phyloP scores from a whole-genome alignment of 1,139 yeast genomes.

The Wickerhamomyces sp. region DNA sequence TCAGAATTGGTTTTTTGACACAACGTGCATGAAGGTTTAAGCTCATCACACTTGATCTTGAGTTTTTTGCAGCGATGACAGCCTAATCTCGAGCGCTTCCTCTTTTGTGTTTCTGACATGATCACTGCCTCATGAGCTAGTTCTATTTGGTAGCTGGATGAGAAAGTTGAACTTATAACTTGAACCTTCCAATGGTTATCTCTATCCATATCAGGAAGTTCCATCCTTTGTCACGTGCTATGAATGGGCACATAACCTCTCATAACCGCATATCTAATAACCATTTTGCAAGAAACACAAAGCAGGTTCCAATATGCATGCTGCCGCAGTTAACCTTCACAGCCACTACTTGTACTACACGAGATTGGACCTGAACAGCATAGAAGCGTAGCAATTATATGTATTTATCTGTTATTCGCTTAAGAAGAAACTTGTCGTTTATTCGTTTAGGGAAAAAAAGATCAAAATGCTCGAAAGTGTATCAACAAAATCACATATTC shows the following conservation, averaged over 20 bases:
- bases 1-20: conserved; percentile 44
- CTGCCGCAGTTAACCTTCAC: too few species aligned
- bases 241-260: neutral
- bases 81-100: conserved; percentile 41
- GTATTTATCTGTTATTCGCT: too few species aligned
- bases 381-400: too few species aligned
- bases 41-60: conserved; percentile 73
- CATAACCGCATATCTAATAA: neutral
- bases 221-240: neutral
- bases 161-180: too few species aligned
- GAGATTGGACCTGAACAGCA: too few species aligned
- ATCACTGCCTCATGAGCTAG: neutral
- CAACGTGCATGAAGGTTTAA: conserved; percentile 57
- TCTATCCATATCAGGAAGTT: neutral
- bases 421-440: too few species aligned
- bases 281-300: neutral
- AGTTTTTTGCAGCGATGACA: conserved; percentile 67
- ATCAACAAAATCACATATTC: neutral
- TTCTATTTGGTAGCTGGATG: neutral
- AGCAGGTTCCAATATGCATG: too few species aligned
- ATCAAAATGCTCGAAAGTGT: neutral
- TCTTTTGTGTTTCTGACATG: conserved; percentile 12
- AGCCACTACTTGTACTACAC: too few species aligned
- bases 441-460: neutral
- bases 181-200: too few species aligned